A percentile compares a stretch with the other conserved stretches of the same genome.
Conservation (phyloP, 306 rosid genomes). For the Sechiopsis laciniata region DNA sequence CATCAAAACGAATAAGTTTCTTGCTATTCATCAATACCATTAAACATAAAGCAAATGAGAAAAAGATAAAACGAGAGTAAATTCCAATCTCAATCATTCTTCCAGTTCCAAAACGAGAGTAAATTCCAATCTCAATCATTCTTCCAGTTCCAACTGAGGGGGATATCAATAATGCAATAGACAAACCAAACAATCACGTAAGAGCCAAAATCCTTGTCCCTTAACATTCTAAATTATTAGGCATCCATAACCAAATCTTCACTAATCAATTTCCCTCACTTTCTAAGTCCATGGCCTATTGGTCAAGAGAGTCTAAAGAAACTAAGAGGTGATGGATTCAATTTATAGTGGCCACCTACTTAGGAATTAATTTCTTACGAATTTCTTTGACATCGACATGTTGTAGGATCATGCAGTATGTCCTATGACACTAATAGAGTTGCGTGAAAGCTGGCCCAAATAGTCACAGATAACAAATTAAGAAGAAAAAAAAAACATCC, state of each 20-base stretch:
- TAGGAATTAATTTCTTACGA: too few species aligned
- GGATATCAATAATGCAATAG: slow-evolving; percentile 7
- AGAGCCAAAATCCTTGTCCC: not conserved
- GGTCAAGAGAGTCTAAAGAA: too few species aligned
- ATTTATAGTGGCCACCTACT: too few species aligned
- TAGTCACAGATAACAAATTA: too few species aligned
- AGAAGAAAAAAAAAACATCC: too few species aligned
- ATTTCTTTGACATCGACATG: too few species aligned
- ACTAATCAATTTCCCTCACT: not conserved
- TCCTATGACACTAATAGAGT: too few species aligned
- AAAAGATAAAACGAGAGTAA: not conserved
- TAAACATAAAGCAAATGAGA: not conserved
- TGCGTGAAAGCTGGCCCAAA: too few species aligned
- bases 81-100: not conserved
- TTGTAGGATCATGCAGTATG: too few species aligned
- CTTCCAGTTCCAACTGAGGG: not conserved
- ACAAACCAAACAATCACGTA: not conserved
- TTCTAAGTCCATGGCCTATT: not conserved
- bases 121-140: not conserved
- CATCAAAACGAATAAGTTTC: slow-evolving; percentile 8
- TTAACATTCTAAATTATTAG: too few species aligned
- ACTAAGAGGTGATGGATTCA: too few species aligned
- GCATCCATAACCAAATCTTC: too few species aligned
- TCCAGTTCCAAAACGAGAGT: not conserved
- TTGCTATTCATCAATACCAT: not conserved